phyloP scores from a whole-genome alignment of 106 monocot species.

The Allium fistulosum region DNA sequence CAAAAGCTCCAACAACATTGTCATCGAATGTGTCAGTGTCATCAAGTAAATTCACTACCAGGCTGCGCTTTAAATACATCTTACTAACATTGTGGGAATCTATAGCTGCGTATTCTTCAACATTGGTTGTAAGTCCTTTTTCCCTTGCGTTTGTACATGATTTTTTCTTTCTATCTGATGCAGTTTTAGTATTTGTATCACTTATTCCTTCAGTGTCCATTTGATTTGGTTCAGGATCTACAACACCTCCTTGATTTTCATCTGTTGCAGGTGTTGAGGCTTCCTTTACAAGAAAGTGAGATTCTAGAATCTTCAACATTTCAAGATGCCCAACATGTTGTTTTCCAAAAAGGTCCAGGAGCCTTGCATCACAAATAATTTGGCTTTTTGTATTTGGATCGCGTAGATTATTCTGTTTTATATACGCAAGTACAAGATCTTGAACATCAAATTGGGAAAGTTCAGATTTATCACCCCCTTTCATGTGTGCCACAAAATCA shows the following conservation, averaged over 20 bases:
- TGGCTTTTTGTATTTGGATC: slow-evolving; percentile 91
- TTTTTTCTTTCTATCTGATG: slow-evolving; percentile 49
- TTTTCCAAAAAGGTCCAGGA: slow-evolving; percentile 75
- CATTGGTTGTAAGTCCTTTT: slow-evolving; percentile 22
- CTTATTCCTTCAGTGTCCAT: slow-evolving; percentile 52
- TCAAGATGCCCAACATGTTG: slow-evolving; percentile 89
- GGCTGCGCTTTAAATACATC: slow-evolving; percentile 69
- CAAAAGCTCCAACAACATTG: slow-evolving; percentile 88
- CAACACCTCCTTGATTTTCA: slow-evolving; percentile 62
- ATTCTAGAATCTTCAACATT: slow-evolving; percentile 98
- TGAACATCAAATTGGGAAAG: slow-evolving; percentile 92
- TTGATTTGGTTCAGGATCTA: slow-evolving; percentile 57
- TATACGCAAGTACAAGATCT: slow-evolving; percentile 82
- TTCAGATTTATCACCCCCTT: slow-evolving; percentile 59
- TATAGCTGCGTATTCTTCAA: slow-evolving; percentile 91
- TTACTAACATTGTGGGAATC: slow-evolving; percentile 81
- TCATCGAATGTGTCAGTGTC: slow-evolving; percentile 55
- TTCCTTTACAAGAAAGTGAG: slow-evolving; percentile 71
- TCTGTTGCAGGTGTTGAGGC: slow-evolving; percentile 49
- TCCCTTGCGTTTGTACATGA: slow-evolving; percentile 31
- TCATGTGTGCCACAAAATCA: slow-evolving; percentile 88
- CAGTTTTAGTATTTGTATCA: slow-evolving; percentile 31
- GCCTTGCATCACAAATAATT: slow-evolving; percentile 72
- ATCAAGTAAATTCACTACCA: slow-evolving; percentile 87
- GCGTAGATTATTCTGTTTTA: slow-evolving; percentile 74